Base-by-base conservation (phyloP, 176 grass and related monocot species). In the Oryza glaberrima region DNA sequence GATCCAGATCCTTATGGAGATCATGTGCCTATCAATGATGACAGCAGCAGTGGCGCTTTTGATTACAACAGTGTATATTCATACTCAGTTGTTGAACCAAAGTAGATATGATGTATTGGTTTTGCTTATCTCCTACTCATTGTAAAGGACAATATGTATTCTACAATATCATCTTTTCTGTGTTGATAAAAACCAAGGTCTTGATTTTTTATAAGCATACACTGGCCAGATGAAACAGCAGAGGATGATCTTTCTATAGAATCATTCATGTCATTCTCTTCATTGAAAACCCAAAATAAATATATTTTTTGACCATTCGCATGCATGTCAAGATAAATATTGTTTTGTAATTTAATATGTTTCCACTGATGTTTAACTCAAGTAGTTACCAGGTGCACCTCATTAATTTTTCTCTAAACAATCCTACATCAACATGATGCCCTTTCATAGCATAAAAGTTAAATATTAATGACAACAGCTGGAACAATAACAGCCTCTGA, bases 41-140 rank as follows among this genome's bases (percentile, higher is more conserved):
- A 86, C 35, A 85, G 73, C 23, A 88, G 85, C 52, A 83, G 86
- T 44, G 78, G 73, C 7, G 56, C 72, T 34, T 90, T 88, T 20
- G 82, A 90, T n/a, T 88, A 93, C 38, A 93, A 82, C 20, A 90
- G 86, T 66, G 86, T 81, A 60, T 78, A 81, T 66, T 85, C 88
- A 12, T 86, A 90, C 82, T 86, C 86, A 19, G 88, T 70, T 26
- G 75, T 86, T 80, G 52, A 90, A 77, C 88, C 82, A 46, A 93
- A 88, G 70, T 93, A 93, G 82, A 54, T 81, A 51, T 10, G 32
- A 74, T 65, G 80, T 70, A 45, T 65, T 70, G 49, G 13, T 51
- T 79, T 82, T 65, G 52, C 61, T 47, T 76, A 68, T 78, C n/a
- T 20, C 48, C 48, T 43, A 63, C 22, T 69, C 61, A 22, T 35